Base-by-base conservation (phyloP, 129 eudicot species). In the Erigeron canadensis region DNA sequence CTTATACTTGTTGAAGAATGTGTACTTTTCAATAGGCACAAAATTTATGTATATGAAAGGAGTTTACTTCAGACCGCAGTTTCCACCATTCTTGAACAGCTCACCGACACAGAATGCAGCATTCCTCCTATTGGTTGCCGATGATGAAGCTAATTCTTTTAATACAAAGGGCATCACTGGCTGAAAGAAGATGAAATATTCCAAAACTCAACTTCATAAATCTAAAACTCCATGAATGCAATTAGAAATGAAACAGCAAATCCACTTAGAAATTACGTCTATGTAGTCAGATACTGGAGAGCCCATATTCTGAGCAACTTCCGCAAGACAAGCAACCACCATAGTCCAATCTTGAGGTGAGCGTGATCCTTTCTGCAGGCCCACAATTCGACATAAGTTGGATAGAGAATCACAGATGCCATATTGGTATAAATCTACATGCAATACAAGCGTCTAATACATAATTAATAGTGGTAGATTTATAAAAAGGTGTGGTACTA, bases 301-400 rank as follows among this genome's bases (percentile, higher is more conserved):
- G 69, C 99, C 99, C 96, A 87, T 94, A 79, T 94, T 69, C 65
- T 81, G 89, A 60, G 99, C 97, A 60, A 94, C 97, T 87, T 94
- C 99, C 71, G 99, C 99, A 54, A 94, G 88, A 73, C 89, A 84
- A 74, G 97, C 99, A 76, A 94, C 91, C 48, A 94, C 97, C 96
- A 94, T 94, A 10, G 97, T 90, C 86, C 97, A 87, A 77, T 90
- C 97, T 77, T 87, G 91, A 51, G 97, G 83, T 69, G 99, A 90
- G 63, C 84, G 83, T 77, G 99, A 94, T 65, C 82, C 87, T 87
- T 81, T 89, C 99, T 94, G 87, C 73, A 79, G 65, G 66, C 66
- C 34, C 37, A 68, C 65, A 59, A 47, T 38, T 63, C 18, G 50
- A 77, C 53, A 69, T 42, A 75, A 63, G 59, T 68, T 50, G 68